Base-by-base conservation (phyloP, 2,329 filamentous ascomycete genomes). In the Sarocladium brachiariae region DNA sequence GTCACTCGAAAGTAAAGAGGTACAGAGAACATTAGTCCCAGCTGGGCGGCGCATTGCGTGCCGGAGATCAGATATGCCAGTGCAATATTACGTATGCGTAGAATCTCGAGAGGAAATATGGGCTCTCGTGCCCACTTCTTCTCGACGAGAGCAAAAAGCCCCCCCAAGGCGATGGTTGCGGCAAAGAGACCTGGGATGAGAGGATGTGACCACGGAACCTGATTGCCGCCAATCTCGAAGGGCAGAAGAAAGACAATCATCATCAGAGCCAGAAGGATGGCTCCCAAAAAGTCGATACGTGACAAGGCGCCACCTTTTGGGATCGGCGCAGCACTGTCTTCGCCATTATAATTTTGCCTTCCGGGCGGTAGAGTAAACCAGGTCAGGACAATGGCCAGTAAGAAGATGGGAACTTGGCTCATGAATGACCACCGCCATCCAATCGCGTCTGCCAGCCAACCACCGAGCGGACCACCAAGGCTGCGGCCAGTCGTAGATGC, bases 1-100 rank as follows among this genome's bases (percentile, higher is more conserved):
- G 85, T 83, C 4, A 84, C 86, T 65, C 92, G 88, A 66, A 87
- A 88, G 66, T 86, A 89, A 2, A 92, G 71, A 1, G 87, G 86
- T n/a, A 88, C 70, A 66, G 87, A 88, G 70, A 89, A 92, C 3
- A 87, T 56, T 1, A 76, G 39, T 4, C 39, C 39, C 9, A 45
- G 39, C 39, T 45, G 39, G 39, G 39, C 39, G 24, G 21, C 39
- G 30, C 4, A 6, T 24, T 45, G 39, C 39, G 39, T 8, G 23
- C 39, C 39, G 9, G 39, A 68, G 0, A 78, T 76, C 60, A 72
- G 68, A 53, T 74, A 68, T 13, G 77, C 82, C 1, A 74, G 80
- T 50, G 86, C 77, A 49, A 45, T 24, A 30, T 25, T 45, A 10
- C 6, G 39, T 9, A 45, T 45, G 77, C 74, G 64, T 88, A 89